phyloP scores from a whole-genome alignment of 1,284 basidiomycete species.

The Marasmius fiardii region DNA sequence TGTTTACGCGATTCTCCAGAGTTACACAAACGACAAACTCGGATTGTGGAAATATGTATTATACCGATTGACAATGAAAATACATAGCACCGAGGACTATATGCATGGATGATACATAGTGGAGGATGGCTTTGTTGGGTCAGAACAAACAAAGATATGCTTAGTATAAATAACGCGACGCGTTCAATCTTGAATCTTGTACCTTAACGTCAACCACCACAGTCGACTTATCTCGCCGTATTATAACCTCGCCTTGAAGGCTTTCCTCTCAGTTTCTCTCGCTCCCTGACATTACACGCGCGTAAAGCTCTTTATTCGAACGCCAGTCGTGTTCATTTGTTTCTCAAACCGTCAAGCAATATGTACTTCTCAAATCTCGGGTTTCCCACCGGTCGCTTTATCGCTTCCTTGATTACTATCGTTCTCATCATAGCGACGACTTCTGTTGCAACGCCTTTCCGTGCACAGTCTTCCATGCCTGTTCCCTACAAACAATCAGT shows the following conservation, averaged over 20 bases:
- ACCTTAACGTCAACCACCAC: neutral
- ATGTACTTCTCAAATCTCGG: conserved; percentile 35
- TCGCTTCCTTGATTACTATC: conserved; percentile 32
- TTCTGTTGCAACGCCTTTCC: conserved; percentile 33
- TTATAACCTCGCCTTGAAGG: conserved; percentile 1
- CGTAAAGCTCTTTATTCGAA: neutral
- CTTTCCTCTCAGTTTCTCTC: neutral
- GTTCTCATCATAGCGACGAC: conserved; percentile 20
- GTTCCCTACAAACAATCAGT: neutral
- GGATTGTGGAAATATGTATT: no score
- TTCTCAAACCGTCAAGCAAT: neutral
- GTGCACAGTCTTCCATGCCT: conserved; percentile 25
- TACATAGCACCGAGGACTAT: no score
- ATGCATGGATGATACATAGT: no score
- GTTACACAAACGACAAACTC: no score
- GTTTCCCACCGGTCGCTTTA: conserved; percentile 31
- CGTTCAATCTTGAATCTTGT: conserved; percentile 1
- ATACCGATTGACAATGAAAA: no score
- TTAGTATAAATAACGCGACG: conserved; percentile 2
- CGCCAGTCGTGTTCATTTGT: neutral
- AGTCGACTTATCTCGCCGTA: neutral
- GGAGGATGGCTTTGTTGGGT: neutral
- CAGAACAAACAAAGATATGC: neutral
- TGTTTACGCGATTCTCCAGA: no score
- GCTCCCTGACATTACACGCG: neutral